A percentile compares a stretch with the other conserved stretches of the same genome.
phyloP scores from a whole-genome alignment of 371 early-diverging fungal genomes.

The Agmasoma carcini region DNA sequence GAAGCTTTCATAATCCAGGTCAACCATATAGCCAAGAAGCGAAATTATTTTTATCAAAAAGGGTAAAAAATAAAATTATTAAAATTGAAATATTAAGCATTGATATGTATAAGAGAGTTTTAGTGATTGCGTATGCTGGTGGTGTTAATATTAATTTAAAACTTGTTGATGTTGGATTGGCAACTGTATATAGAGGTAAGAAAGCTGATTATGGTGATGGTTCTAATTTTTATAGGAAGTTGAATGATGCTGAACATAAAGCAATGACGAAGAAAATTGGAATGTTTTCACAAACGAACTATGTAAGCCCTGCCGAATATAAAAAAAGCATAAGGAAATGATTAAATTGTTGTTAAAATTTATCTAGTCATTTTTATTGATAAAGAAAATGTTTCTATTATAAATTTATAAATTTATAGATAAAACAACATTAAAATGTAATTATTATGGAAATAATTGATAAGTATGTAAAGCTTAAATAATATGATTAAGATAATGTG shows the following conservation, averaged over 20 bases:
- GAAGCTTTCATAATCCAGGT: slow-evolving; percentile 61
- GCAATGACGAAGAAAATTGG: slow-evolving; percentile 52
- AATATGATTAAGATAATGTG: no score
- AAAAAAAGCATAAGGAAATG: slow-evolving; percentile 8
- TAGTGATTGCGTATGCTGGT: slow-evolving; percentile 57
- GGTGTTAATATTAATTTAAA: slow-evolving; percentile 58
- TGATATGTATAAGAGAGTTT: slow-evolving; percentile 61
- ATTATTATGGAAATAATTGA: no score
- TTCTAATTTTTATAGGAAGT: slow-evolving; percentile 44
- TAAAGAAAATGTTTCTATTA: background rate
- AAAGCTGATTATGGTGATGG: slow-evolving; percentile 60
- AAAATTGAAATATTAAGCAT: slow-evolving; percentile 54
- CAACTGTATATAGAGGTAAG: slow-evolving; percentile 58
- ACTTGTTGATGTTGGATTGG: slow-evolving; percentile 59
- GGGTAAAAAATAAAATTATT: slow-evolving; percentile 53
- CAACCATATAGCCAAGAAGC: slow-evolving; percentile 60
- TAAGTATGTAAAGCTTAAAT: no score
- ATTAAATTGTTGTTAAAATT: background rate
- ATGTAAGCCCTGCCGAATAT: slow-evolving; percentile 26
- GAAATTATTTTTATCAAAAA: slow-evolving; percentile 55
- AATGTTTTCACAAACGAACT: slow-evolving; percentile 23
- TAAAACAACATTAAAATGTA: no score
- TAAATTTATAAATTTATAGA: background rate
- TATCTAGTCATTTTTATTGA: background rate
- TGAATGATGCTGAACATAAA: slow-evolving; percentile 55